Evolutionary conservation across 768 basidiomycete genomes (phyloP).

Genomic region (Fomitopsis pulvina): DNA sequence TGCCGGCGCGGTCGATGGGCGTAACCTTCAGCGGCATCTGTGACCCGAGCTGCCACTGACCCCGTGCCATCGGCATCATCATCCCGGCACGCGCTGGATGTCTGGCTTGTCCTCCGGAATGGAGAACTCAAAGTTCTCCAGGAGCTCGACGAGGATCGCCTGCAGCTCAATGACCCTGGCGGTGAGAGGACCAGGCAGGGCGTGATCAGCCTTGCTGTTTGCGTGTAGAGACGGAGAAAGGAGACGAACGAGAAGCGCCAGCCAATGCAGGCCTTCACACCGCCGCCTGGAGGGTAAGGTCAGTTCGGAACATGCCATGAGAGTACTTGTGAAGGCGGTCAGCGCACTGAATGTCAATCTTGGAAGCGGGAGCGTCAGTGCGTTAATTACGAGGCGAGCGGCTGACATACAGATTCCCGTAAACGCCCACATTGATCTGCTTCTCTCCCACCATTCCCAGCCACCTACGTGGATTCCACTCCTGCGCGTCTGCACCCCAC

Average conservation of each 20-base stretch:
- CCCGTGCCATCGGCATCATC: constrained; percentile 29
- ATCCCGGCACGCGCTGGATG: constrained; percentile 26
- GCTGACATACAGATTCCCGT: constrained; percentile 10
- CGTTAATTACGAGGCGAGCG: neutral
- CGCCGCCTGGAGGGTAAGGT: constrained; percentile 11
- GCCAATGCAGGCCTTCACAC: constrained; percentile 15
- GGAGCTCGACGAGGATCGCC: constrained; percentile 26
- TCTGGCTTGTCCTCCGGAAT: constrained; percentile 25
- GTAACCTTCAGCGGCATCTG: constrained; percentile 30
- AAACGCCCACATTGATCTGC: constrained; percentile 14
- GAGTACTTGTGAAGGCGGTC: neutral
- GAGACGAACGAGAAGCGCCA: constrained; percentile 27
- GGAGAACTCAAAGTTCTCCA: constrained; percentile 29
- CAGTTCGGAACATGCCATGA: neutral
- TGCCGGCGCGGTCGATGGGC: neutral
- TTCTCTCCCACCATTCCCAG: constrained; percentile 14
- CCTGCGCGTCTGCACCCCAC: constrained; percentile 27
- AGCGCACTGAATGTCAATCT: neutral
- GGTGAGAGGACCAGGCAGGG: neutral
- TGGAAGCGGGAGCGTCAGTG: neutral
- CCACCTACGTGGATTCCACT: constrained; percentile 24
- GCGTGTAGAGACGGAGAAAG: constrained; percentile 5
- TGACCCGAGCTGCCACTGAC: constrained; percentile 19
- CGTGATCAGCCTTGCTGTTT: constrained; percentile 11
- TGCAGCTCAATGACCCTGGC: constrained; percentile 28